A percentile compares a stretch with the other conserved stretches of the same genome.
These are phyloP conservation scores for Epichloe baconii DNA, from an alignment of 2,329 filamentous ascomycete genomes.

Conservation along the genomic window DNA sequence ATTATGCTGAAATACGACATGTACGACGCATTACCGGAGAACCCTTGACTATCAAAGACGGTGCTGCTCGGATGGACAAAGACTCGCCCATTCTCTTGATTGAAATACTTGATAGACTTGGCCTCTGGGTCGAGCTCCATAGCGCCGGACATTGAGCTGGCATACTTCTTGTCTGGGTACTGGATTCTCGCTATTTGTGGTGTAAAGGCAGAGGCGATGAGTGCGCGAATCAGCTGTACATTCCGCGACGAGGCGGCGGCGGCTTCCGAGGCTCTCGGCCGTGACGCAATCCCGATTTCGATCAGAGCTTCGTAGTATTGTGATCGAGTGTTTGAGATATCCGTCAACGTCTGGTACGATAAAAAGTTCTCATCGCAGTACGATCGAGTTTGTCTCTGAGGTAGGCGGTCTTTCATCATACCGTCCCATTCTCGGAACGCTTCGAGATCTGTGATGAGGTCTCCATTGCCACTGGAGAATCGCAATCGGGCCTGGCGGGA, in stretches of 20 bases:
- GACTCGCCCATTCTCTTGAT: conserved; percentile 70
- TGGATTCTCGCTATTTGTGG: conserved; percentile 88
- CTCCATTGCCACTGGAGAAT: conserved; percentile 70
- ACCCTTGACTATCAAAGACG: conserved; percentile 70
- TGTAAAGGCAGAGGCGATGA: conserved; percentile 61
- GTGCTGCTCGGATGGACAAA: conserved; percentile 88
- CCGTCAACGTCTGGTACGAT: conserved; percentile 67
- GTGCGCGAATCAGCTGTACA: conserved; percentile 47
- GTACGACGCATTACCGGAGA: conserved; percentile 62
- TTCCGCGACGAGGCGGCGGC: conserved; percentile 19
- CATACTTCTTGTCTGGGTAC: conserved; percentile 93
- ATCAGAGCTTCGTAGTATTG: conserved; percentile 79
- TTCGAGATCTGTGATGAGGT: conserved; percentile 73
- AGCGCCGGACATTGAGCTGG: conserved; percentile 71
- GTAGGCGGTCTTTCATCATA: conserved; percentile 43
- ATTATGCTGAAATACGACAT: conserved; percentile 88
- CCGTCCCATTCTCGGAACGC: conserved; percentile 74
- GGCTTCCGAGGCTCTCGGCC: conserved; percentile 19
- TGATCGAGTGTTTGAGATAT: conserved; percentile 73
- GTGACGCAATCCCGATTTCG: conserved; percentile 66
- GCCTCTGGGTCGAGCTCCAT: conserved; percentile 91
- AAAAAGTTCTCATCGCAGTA: conserved; percentile 86
- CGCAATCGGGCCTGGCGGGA: conserved; percentile 61
- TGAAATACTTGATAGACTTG: conserved; percentile 83
- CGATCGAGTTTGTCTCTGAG: conserved; percentile 49